A percentile compares a stretch with the other conserved stretches of the same genome.
These are phyloP conservation scores for Lagerstroemia speciosa DNA, from an alignment of 345 rosid genomes.

Conservation along the genomic window DNA sequence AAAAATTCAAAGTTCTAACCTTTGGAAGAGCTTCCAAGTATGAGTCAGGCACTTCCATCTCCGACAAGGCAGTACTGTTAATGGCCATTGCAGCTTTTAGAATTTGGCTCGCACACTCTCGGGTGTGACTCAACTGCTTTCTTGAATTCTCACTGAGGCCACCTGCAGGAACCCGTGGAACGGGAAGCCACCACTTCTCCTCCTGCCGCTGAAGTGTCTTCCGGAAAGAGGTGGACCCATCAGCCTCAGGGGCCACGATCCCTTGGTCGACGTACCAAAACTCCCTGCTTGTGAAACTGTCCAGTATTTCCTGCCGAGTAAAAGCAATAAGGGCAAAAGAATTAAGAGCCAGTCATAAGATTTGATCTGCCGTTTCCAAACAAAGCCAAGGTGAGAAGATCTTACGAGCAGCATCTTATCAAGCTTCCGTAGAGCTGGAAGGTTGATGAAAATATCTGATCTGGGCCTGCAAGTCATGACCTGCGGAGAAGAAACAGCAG, in stretches of 20 bases:
- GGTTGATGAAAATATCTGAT: conserved; percentile 77
- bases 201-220: conserved; percentile 73
- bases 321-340: background rate
- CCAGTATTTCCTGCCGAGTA: conserved; percentile 57
- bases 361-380: background rate
- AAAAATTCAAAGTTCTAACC: conserved; percentile 25
- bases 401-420: conserved; percentile 96
- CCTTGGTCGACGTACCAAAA: conserved; percentile 99
- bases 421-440: conserved; percentile 78
- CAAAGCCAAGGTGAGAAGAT: conserved; percentile 5
- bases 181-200: conserved; percentile 99
- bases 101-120: conserved; percentile 77
- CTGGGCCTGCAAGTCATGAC: conserved; percentile 93
- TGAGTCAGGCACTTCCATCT: conserved; percentile 90
- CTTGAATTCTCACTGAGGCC: conserved; percentile 77
- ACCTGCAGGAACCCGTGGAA: conserved; percentile 74
- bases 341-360: background rate
- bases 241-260: conserved; percentile 60
- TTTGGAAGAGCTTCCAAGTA: conserved; percentile 83
- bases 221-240: conserved; percentile 81
- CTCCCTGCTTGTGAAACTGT: conserved; percentile 61
- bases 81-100: conserved; percentile 96
- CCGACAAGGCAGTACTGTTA: conserved; percentile 54
- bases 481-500: conserved; percentile 23
- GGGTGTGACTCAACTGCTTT: conserved; percentile 62